These are phyloP conservation scores for Pestalotiopsis sp. DNA, from an alignment of 2,329 filamentous ascomycete species.

Conservation along the genomic window DNA sequence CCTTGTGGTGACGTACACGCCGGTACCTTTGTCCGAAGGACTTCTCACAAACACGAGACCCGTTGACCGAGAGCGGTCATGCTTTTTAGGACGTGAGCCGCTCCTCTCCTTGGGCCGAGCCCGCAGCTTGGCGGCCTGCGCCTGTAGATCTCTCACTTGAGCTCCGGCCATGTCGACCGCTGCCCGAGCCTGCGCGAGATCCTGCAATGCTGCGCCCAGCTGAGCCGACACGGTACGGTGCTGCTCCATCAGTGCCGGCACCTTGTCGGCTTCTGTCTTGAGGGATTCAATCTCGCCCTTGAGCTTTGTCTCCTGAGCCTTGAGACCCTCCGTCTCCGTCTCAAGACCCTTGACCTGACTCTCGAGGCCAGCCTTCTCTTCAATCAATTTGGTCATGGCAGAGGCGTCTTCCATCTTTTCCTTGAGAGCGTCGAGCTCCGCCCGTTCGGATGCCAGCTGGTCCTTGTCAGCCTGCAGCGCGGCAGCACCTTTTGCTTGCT, in stretches of 20 bases:
- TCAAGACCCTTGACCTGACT: conserved; percentile 15
- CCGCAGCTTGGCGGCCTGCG: conserved; percentile 18
- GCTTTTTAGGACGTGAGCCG: conserved; percentile 25
- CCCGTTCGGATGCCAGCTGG: conserved; percentile 18
- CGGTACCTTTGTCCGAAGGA: conserved; percentile 24
- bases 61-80: conserved; percentile 28
- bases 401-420: conserved; percentile 27
- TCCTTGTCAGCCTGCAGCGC: conserved; percentile 16
- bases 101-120: conserved; percentile 25
- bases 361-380: conserved; percentile 27
- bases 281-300: conserved; percentile 13
- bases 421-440: conserved; percentile 17
- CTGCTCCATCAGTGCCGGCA: conserved; percentile 25
- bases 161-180: conserved; percentile 8
- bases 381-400: conserved; percentile 18
- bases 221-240: conserved; percentile 22
- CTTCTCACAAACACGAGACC: conserved; percentile 29
- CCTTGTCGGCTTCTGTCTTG: conserved; percentile 22
- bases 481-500: conserved; percentile 15
- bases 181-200: conserved; percentile 18
- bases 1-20: conserved; percentile 29
- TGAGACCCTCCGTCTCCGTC: not conserved
- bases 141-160: conserved; percentile 24
- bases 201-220: conserved; percentile 15
- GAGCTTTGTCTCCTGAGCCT: conserved; percentile 20